A percentile compares a stretch with the other conserved stretches of the same genome.
Conservation (phyloP, 148 eudicot species). For the Persicaria tinctoria region DNA sequence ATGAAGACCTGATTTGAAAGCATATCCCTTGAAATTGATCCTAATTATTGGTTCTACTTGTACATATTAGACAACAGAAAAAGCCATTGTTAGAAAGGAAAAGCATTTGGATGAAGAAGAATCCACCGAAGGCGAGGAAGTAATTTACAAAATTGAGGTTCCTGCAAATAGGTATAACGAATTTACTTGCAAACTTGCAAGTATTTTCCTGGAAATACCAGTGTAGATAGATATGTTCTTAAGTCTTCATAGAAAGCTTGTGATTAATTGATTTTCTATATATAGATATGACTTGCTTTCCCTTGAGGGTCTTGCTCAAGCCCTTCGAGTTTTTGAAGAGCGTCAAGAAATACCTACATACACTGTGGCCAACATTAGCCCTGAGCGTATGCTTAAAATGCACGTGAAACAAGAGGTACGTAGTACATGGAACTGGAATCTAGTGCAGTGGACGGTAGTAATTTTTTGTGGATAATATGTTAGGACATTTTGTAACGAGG, state of each 20-base stretch:
- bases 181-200: background rate
- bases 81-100: conserved; percentile 81
- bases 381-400: conserved; percentile 61
- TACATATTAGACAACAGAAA: conserved; percentile 71
- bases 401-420: conserved; percentile 87
- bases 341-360: conserved; percentile 61
- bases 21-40: background rate
- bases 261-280: background rate
- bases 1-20: background rate
- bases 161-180: conserved; percentile 78
- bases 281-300: conserved; percentile 94
- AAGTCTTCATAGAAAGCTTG: background rate
- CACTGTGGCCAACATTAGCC: conserved; percentile 31
- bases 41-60: background rate
- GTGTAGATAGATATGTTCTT: background rate
- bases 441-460: background rate
- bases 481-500: background rate
- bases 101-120: conserved; percentile 67
- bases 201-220: background rate
- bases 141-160: conserved; percentile 90
- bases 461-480: background rate
- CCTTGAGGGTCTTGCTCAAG: conserved; percentile 82
- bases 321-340: conserved; percentile 71
- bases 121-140: conserved; percentile 58
- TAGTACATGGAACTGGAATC: background rate